Evolutionary conservation across 805 yeast species (phyloP).

Genomic region (Nakazawaea pomicola): DNA sequence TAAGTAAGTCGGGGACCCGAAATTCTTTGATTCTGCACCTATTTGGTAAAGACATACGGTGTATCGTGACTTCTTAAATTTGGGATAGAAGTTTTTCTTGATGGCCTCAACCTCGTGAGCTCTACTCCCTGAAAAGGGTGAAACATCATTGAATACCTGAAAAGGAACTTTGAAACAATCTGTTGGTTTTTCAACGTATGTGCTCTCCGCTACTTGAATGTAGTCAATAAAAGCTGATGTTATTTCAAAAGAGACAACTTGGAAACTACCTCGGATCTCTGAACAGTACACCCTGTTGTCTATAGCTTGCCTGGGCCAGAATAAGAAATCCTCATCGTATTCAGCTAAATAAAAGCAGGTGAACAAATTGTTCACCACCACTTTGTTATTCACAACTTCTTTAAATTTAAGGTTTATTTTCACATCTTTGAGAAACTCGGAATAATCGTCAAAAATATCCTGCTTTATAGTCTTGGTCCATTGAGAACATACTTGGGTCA

Average conservation of each 20-base stretch:
- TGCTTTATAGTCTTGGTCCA: constrained; percentile 3
- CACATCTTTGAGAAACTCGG: background rate
- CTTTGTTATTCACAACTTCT: constrained; percentile 1
- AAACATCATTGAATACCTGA: constrained; percentile 6
- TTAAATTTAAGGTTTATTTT: constrained; percentile 6
- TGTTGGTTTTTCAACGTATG: background rate
- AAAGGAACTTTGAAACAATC: background rate
- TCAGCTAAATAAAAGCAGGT: constrained; percentile 12
- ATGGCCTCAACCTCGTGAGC: constrained; percentile 2
- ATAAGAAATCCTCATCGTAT: constrained; percentile 11
- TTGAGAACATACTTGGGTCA: constrained; percentile 3
- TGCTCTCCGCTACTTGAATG: background rate
- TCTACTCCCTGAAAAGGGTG: constrained; percentile 4
- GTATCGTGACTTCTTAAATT: constrained; percentile 4
- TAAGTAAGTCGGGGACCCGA: background rate
- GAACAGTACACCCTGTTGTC: constrained; percentile 11
- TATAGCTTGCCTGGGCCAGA: constrained; percentile 10
- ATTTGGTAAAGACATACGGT: constrained; percentile 10
- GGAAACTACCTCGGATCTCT: constrained; percentile 5
- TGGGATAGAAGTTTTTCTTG: constrained; percentile 2
- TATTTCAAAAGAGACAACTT: constrained; percentile 6
- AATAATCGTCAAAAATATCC: constrained; percentile 2
- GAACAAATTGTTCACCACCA: constrained; percentile 8
- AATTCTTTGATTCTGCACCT: background rate
- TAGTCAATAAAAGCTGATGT: constrained; percentile 2